These are phyloP conservation scores for Cryomyces minteri DNA, from an alignment of 495 filamentous ascomycete species.

Conservation along the genomic window DNA sequence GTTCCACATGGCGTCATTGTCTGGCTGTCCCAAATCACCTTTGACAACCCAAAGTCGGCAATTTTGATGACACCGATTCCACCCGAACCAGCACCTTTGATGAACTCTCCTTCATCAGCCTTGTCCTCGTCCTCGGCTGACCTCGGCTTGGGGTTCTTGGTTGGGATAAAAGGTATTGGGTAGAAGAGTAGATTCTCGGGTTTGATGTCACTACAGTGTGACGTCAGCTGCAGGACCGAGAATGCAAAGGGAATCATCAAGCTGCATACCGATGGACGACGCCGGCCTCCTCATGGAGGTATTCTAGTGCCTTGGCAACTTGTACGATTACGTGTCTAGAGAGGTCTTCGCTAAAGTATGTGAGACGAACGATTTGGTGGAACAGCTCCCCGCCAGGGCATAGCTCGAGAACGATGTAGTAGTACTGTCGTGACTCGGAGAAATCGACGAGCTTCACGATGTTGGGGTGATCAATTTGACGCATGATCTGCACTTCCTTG, in stretches of 20 bases:
- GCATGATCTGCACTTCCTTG: conserved; percentile 99
- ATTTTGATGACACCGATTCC: conserved; percentile 94
- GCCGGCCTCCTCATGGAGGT: conserved; percentile 84
- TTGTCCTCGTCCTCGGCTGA: conserved; percentile 89
- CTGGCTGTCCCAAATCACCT: conserved; percentile 93
- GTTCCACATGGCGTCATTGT: conserved; percentile 99
- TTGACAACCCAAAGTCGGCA: conserved; percentile 92
- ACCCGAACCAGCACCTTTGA: conserved; percentile 64
- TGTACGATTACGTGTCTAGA: conserved; percentile 87
- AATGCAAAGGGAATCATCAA: no score
- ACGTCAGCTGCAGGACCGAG: conserved; percentile 11
- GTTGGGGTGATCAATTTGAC: conserved; percentile 85
- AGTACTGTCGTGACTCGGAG: conserved; percentile 83
- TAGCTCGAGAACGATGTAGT: conserved; percentile 91
- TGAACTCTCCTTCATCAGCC: conserved; percentile 89
- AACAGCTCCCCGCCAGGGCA: conserved; percentile 93
- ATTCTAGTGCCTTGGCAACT: conserved; percentile 83
- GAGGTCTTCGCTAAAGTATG: conserved; percentile 93
- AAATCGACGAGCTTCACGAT: conserved; percentile 88
- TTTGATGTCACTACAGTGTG: conserved; percentile 70
- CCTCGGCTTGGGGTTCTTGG: conserved; percentile 57
- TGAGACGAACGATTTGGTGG: conserved; percentile 95
- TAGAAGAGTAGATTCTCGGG: conserved; percentile 94
- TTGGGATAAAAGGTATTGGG: conserved; percentile 63
- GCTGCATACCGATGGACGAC: conserved; percentile 81